A percentile compares a stretch with the other conserved stretches of the same genome.
These are phyloP conservation scores for Stephania japonica DNA, from an alignment of 164 flowering plant species.

Conservation along the genomic window DNA sequence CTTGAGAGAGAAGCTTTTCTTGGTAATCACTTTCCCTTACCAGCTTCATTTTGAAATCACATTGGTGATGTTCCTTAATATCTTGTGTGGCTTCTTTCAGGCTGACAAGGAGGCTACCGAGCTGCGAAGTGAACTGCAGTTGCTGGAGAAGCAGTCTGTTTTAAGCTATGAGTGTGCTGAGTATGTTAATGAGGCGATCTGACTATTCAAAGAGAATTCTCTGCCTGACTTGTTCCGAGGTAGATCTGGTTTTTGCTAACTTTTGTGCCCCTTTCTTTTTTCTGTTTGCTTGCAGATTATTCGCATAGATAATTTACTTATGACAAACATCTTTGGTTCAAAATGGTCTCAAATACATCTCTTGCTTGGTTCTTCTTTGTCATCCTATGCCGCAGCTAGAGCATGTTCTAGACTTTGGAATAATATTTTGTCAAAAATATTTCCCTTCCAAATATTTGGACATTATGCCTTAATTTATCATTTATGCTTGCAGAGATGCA, in stretches of 20 bases:
- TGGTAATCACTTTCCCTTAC: too few relatives aligned
- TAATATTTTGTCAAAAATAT: not conserved
- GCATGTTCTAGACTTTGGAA: too few relatives aligned
- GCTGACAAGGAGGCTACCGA: slow-evolving; percentile 49
- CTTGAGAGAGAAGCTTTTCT: too few relatives aligned
- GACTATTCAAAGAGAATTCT: slow-evolving; percentile 38
- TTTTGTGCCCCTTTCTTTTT: not conserved
- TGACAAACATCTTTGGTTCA: not conserved
- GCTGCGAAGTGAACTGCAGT: slow-evolving; percentile 45
- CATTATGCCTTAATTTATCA: not conserved
- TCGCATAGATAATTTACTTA: not conserved
- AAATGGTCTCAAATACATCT: too few relatives aligned
- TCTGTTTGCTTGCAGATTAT: not conserved
- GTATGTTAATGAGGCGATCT: slow-evolving; percentile 47
- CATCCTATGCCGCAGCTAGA: too few relatives aligned
- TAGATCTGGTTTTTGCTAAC: slow-evolving; percentile 17
- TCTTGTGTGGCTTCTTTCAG: too few relatives aligned
- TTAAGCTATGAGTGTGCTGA: slow-evolving; percentile 28
- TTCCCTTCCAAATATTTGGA: not conserved
- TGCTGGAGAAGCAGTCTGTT: slow-evolving; percentile 43
- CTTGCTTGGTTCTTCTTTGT: too few relatives aligned
- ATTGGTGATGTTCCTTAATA: too few relatives aligned
- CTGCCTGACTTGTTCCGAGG: slow-evolving; percentile 49
- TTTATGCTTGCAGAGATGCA: slow-evolving; percentile 16
- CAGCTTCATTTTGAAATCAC: too few relatives aligned